Percentiles rank a stretch among this genome's conserved stretches.
Evolutionary conservation across 148 eudicot species (phyloP).

Genomic region (Fagopyrum homotropicum): DNA sequence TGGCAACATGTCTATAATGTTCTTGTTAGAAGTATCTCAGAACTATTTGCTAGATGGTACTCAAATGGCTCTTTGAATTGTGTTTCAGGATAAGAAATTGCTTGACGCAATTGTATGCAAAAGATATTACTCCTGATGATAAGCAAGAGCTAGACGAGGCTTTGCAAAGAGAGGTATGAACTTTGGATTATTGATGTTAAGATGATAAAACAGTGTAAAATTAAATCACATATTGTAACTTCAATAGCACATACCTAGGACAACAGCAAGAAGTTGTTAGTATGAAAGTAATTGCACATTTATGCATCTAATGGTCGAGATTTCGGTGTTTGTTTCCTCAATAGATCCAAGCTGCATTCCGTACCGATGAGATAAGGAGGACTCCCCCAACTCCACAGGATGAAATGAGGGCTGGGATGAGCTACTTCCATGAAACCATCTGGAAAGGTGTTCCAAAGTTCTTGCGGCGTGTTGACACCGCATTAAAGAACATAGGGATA

Average conservation of each 20-base stretch:
- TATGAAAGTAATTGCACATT: no score
- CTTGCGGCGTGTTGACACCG: conserved; percentile 87
- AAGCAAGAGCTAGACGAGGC: conserved; percentile 95
- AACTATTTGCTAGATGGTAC: neutral
- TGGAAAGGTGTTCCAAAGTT: conserved; percentile 97
- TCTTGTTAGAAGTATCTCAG: no score
- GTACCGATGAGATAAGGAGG: conserved; percentile 89
- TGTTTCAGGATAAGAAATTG: conserved; percentile 60
- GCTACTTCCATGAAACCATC: conserved; percentile 89
- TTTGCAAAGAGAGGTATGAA: conserved; percentile 71
- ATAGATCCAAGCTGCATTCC: conserved; percentile 86
- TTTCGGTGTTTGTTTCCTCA: neutral
- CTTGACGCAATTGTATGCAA: conserved; percentile 78
- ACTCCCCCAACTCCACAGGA: conserved; percentile 90
- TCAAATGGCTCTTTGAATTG: neutral
- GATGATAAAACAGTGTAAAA: neutral
- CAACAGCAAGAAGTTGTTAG: no score
- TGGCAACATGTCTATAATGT: neutral
- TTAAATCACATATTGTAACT: no score
- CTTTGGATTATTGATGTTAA: neutral
- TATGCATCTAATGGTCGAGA: neutral
- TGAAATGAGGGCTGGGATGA: conserved; percentile 98
- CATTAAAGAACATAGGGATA: conserved; percentile 82
- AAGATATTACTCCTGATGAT: conserved; percentile 85
- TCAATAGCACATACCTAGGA: no score